Evolutionary conservation across 2,329 filamentous ascomycete species (phyloP).

Genomic region (Xylariaceae sp.): DNA sequence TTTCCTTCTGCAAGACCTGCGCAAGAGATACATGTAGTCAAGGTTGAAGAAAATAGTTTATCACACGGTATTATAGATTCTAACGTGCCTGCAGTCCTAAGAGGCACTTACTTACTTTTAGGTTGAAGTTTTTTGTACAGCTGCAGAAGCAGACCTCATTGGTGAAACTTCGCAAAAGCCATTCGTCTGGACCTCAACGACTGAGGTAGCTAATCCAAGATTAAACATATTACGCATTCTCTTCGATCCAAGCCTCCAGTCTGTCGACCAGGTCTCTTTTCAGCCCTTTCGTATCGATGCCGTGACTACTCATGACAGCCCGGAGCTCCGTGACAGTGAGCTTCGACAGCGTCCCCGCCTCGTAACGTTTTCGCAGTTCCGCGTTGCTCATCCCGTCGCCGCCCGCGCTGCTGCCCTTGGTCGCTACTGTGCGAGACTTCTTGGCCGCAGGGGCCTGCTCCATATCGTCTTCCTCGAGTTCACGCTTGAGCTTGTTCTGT

Average conservation of each 20-base stretch:
- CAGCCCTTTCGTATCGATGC: conserved; percentile 43
- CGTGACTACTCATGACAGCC: conserved; percentile 42
- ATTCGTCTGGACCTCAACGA: no score
- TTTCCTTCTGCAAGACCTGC: no score
- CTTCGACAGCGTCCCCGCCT: conserved; percentile 44
- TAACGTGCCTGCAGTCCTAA: no score
- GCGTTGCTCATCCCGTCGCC: conserved; percentile 37
- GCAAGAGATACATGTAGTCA: no score
- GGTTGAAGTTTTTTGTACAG: no score
- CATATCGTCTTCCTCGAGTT: conserved; percentile 32
- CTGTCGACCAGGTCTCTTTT: conserved; percentile 52
- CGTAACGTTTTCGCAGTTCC: conserved; percentile 41
- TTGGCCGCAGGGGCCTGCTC: conserved; percentile 38
- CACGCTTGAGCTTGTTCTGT: conserved; percentile 45
- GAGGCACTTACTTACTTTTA: no score
- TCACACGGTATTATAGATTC: no score
- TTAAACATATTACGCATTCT: conserved; percentile 28
- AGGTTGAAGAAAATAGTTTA: no score
- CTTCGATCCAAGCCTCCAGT: conserved; percentile 52
- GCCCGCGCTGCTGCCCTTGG: conserved; percentile 25
- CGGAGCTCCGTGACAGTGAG: conserved; percentile 51
- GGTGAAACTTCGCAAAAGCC: no score
- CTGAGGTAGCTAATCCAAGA: background rate
- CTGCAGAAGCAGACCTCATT: no score
- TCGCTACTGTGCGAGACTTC: conserved; percentile 35